Percentiles rank a stretch among this genome's conserved stretches.
Conservation (phyloP, 2,329 filamentous ascomycete species). For the Scorias spongiosa region DNA sequence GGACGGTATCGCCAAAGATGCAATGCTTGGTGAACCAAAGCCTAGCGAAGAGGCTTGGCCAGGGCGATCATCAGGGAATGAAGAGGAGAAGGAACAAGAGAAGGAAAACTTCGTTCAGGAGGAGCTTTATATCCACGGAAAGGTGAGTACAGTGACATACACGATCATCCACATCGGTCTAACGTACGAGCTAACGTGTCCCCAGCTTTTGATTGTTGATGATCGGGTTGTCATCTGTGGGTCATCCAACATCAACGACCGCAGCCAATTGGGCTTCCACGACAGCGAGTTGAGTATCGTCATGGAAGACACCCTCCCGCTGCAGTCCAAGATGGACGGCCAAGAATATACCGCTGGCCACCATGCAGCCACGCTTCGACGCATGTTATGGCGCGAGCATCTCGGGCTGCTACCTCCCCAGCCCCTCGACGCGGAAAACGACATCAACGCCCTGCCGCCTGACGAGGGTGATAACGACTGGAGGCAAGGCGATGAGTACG, state of each 20-base stretch:
- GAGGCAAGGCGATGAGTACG: slow-evolving; percentile 51
- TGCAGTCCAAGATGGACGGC: slow-evolving; percentile 66
- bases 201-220: slow-evolving; percentile 56
- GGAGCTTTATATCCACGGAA: slow-evolving; percentile 88
- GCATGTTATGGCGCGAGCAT: slow-evolving; percentile 82
- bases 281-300: slow-evolving; percentile 85
- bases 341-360: slow-evolving; percentile 61
- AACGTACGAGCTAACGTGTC: slow-evolving; percentile 1
- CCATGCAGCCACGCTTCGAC: slow-evolving; percentile 65
- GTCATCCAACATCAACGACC: slow-evolving; percentile 67
- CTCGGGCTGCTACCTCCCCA: slow-evolving; percentile 68
- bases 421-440: slow-evolving; percentile 45
- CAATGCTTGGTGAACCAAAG: slow-evolving; percentile 57
- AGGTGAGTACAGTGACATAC: slow-evolving; percentile 37
- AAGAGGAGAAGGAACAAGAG: slow-evolving; percentile 44
- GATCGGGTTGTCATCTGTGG: slow-evolving; percentile 67
- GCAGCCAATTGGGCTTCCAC: slow-evolving; percentile 72
- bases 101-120: slow-evolving; percentile 86
- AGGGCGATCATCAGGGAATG: slow-evolving; percentile 26
- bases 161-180: background rate
- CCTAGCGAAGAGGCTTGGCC: slow-evolving; percentile 62
- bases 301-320: slow-evolving; percentile 62
- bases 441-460: slow-evolving; percentile 65
- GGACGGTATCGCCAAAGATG: slow-evolving; percentile 57
- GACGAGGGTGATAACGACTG: slow-evolving; percentile 55